phyloP scores from a whole-genome alignment of 805 yeast species.

The Zygosaccharomyces pseudorouxii region DNA sequence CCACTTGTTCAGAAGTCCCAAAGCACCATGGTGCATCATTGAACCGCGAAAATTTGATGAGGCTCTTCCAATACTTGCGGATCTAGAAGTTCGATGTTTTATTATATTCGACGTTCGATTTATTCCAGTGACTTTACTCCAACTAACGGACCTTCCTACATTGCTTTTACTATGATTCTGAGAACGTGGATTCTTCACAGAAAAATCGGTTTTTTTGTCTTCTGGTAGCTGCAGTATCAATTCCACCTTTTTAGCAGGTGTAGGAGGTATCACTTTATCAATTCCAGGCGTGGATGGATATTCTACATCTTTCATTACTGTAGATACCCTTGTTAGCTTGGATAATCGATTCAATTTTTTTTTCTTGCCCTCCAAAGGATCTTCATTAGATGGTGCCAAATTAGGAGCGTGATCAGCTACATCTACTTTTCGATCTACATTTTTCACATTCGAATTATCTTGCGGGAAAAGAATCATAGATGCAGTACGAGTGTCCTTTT shows the following conservation, averaged over 20 bases:
- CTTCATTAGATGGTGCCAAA: background rate
- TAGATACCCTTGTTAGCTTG: slow-evolving; percentile 22
- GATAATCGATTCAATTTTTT: slow-evolving; percentile 17
- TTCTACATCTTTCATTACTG: slow-evolving; percentile 30
- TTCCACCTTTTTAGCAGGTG: slow-evolving; percentile 64
- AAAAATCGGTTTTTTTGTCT: slow-evolving; percentile 16
- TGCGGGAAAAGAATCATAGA: slow-evolving; percentile 32
- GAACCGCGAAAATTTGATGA: background rate
- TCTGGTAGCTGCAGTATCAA: slow-evolving; percentile 32
- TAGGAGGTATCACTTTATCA: slow-evolving; percentile 51
- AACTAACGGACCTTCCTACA: background rate
- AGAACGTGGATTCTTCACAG: slow-evolving; percentile 1
- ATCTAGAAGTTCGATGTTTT: background rate
- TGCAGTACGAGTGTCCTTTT: slow-evolving; percentile 21
- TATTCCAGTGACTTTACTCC: background rate
- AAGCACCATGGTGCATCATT: slow-evolving; percentile 18
- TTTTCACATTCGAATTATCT: slow-evolving; percentile 22
- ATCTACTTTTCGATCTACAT: background rate
- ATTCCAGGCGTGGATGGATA: slow-evolving; percentile 46
- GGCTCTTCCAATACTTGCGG: slow-evolving; percentile 1
- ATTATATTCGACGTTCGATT: background rate
- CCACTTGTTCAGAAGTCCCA: slow-evolving; percentile 32
- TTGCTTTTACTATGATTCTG: background rate
- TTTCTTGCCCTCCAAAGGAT: background rate
- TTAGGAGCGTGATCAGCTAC: slow-evolving; percentile 2